A percentile compares a stretch with the other conserved stretches of the same genome.
phyloP scores from a whole-genome alignment of 2,329 filamentous ascomycete species.

The Stromatinia cepivora region DNA sequence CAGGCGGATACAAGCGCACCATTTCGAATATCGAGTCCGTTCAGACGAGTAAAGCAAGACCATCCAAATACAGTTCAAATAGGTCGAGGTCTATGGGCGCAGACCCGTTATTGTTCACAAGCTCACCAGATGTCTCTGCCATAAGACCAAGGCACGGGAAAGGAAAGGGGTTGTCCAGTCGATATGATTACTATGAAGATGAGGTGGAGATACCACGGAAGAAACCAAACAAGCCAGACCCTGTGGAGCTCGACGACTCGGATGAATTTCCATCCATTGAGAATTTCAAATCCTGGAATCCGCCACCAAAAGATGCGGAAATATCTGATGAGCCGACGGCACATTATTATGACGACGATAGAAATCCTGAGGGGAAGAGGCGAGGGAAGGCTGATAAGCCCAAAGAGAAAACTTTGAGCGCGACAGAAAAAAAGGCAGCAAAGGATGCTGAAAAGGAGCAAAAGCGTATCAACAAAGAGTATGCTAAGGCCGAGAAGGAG shows the following conservation, averaged over 20 bases:
- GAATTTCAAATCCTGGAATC: neutral
- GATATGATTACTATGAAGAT: slow-evolving; percentile 17
- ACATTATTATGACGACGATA: neutral
- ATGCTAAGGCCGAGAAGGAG: slow-evolving; percentile 61
- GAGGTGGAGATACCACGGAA: neutral
- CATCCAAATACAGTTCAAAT: slow-evolving; percentile 37
- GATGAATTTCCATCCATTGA: slow-evolving; percentile 22
- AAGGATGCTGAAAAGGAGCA: slow-evolving; percentile 34
- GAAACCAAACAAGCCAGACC: neutral
- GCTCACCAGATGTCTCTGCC: slow-evolving; percentile 36
- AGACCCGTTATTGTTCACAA: slow-evolving; percentile 37
- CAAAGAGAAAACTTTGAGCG: slow-evolving; percentile 30
- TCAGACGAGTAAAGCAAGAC: slow-evolving; percentile 28
- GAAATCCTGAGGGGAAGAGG: neutral
- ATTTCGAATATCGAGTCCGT: slow-evolving; percentile 44
- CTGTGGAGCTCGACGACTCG: slow-evolving; percentile 15
- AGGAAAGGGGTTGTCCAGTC: slow-evolving; percentile 21
- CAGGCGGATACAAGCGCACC: slow-evolving; percentile 29
- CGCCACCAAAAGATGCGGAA: neutral
- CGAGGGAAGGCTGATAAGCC: neutral
- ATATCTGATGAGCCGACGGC: neutral
- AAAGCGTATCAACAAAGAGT: slow-evolving; percentile 56
- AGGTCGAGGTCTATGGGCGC: slow-evolving; percentile 40
- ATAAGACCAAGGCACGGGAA: slow-evolving; percentile 28
- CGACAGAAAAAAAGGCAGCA: slow-evolving; percentile 30